Base-by-base conservation (phyloP, 805 yeast species). In the Suhomyces emberorum region DNA sequence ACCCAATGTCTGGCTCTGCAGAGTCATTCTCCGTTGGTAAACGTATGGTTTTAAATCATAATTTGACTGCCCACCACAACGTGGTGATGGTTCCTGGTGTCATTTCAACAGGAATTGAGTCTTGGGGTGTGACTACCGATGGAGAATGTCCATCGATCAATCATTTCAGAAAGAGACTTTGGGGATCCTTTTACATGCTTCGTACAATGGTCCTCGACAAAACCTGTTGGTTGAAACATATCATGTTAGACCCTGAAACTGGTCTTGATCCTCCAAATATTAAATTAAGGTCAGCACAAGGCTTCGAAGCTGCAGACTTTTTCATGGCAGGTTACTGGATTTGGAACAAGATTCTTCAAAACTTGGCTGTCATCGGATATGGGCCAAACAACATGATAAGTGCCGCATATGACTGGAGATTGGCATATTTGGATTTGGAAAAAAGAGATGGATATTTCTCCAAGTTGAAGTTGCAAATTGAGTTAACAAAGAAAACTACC, bases 321-420 rank as follows among this genome's bases (percentile, higher is more conserved):
- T 93, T 93, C 53, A 80, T 93, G 60, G 86, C 97, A 3, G 98
- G 98, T 0, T 93, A 93, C 59, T 93, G 98, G 98, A 87, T 93
- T 51, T 93, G 98, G 98, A 88, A 87, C 57, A 93, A 93, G 57
- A 77, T 93, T 35, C 69, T 93, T n/a, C 96, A 91, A 59, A 93
- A 93, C 52, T 66, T 93, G 46, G 95, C 96, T 3, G 97, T 87
- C 1, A 77, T 93, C 42, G 96, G 97, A 0, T 93, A 93, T 61
- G 95, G 87, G 32, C 91, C 96, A 2, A 83, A 87, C 48, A 86
- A 76, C 51, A 88, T 93, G 97, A 55, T 74, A 20, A 81, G 89
- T 37, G 98, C 98, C 1, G 74, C 96, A 1, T 93, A 93, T 59
- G 98, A 93, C 59, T 93, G 98, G 98, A 76, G 98, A 54, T 72